Percentiles rank a stretch among this genome's conserved stretches.
phyloP scores from a whole-genome alignment of 768 basidiomycete genomes.

The Mycena indigotica region DNA sequence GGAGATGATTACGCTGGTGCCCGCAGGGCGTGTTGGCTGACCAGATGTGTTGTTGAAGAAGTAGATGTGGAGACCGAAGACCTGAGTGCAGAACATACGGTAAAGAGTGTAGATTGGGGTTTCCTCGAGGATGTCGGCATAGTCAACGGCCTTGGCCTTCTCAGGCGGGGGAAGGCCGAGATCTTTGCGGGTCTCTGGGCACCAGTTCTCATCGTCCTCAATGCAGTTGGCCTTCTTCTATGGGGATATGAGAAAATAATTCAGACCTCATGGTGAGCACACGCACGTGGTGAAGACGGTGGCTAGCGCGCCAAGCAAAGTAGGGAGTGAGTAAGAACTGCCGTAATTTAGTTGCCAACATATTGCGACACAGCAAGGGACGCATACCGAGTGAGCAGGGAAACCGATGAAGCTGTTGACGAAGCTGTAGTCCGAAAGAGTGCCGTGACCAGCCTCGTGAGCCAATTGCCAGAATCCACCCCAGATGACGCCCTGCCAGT shows the following conservation, averaged over 20 bases:
- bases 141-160: conserved; percentile 44
- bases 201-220: conserved; percentile 33
- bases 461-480: conserved; percentile 48
- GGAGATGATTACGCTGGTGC: conserved; percentile 41
- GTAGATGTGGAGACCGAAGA: conserved; percentile 2
- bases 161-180: conserved; percentile 46
- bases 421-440: conserved; percentile 33
- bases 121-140: conserved; percentile 50
- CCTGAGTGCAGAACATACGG: conserved; percentile 24
- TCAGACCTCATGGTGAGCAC: conserved; percentile 32
- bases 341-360: too few species aligned
- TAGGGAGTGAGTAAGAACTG: conserved; percentile 53
- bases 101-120: conserved; percentile 53
- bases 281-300: conserved; percentile 54
- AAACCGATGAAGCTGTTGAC: conserved; percentile 32
- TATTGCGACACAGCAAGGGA: conserved; percentile 40
- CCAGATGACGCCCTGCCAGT: conserved; percentile 45
- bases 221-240: conserved; percentile 77
- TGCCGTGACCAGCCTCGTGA: conserved; percentile 47
- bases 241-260: conserved; percentile 41
- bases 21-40: conserved; percentile 44
- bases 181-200: conserved; percentile 20
- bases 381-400: conserved; percentile 41
- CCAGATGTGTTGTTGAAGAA: conserved; percentile 49
- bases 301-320: conserved; percentile 68